phyloP scores from a whole-genome alignment of 768 basidiomycete species.

The Lentinula guzmanii region DNA sequence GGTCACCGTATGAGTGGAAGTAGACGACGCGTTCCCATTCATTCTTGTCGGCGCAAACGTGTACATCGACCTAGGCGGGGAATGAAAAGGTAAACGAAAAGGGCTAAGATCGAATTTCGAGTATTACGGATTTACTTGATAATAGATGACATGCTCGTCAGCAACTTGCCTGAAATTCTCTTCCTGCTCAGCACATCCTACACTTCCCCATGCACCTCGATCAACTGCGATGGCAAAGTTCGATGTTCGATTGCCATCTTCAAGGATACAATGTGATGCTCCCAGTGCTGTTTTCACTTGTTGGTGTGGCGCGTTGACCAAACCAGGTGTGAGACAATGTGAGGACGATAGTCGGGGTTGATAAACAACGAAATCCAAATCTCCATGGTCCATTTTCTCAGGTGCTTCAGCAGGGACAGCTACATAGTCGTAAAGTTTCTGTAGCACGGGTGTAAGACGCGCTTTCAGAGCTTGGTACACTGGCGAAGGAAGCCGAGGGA shows the following conservation, averaged over 20 bases:
- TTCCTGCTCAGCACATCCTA: slow-evolving; percentile 25
- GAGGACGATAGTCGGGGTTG: neutral
- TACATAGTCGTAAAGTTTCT: slow-evolving; percentile 43
- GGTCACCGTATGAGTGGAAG: slow-evolving; percentile 63
- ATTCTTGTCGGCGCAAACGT: slow-evolving; percentile 44
- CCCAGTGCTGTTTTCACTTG: slow-evolving; percentile 35
- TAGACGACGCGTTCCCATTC: slow-evolving; percentile 48
- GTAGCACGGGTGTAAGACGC: slow-evolving; percentile 33
- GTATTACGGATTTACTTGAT: slow-evolving; percentile 26
- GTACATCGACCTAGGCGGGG: slow-evolving; percentile 50
- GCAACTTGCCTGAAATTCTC: slow-evolving; percentile 16
- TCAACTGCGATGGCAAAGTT: slow-evolving; percentile 54
- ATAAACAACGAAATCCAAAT: slow-evolving; percentile 60
- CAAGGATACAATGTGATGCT: slow-evolving; percentile 39
- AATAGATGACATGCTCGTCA: slow-evolving; percentile 26
- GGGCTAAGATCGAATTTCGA: too few relatives aligned
- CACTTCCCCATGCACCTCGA: slow-evolving; percentile 29
- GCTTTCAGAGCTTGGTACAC: slow-evolving; percentile 49
- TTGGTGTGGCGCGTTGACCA: slow-evolving; percentile 27
- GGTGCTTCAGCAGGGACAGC: slow-evolving; percentile 58
- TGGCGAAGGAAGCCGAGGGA: slow-evolving; percentile 57
- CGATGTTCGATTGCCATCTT: slow-evolving; percentile 50
- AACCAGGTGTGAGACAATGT: slow-evolving; percentile 9
- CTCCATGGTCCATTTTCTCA: slow-evolving; percentile 60
- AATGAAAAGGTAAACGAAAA: neutral